phyloP scores from a whole-genome alignment of 495 filamentous ascomycete genomes.

The Cryomyces minteri region DNA sequence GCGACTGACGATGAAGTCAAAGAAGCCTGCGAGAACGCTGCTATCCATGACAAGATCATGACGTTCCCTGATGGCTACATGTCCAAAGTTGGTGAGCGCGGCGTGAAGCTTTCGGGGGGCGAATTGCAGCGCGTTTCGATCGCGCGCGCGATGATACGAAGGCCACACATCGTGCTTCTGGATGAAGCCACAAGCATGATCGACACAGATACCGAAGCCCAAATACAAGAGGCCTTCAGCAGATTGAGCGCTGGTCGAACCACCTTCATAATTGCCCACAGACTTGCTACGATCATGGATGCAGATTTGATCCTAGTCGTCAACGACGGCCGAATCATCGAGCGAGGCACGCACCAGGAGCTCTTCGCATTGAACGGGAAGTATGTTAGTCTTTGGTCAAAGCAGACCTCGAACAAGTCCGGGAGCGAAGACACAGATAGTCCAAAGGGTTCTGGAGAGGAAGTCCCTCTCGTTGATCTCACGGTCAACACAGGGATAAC shows the following conservation, averaged over 20 bases:
- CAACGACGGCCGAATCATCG: conserved; percentile 41
- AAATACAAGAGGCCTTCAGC: conserved; percentile 49
- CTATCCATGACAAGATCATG: conserved; percentile 19
- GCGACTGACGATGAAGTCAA: conserved; percentile 34
- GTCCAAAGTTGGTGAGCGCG: conserved; percentile 41
- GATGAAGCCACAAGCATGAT: conserved; percentile 37
- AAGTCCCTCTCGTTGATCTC: no score
- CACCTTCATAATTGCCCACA: conserved; percentile 30
- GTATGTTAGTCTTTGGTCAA: neutral
- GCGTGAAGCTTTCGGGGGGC: conserved; percentile 54
- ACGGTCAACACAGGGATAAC: no score
- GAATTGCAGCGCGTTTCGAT: conserved; percentile 64
- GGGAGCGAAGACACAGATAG: no score
- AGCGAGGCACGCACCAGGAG: conserved; percentile 45
- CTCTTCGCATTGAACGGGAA: conserved; percentile 14
- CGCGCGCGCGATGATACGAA: conserved; percentile 36
- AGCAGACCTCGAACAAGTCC: no score
- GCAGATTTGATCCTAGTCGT: conserved; percentile 50
- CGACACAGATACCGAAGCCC: conserved; percentile 42
- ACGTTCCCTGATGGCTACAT: conserved; percentile 38
- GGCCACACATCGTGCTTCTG: conserved; percentile 31
- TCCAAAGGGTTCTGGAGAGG: no score
- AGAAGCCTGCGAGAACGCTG: conserved; percentile 48
- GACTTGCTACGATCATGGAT: conserved; percentile 51
- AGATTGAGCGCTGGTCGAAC: conserved; percentile 13